Conservation (phyloP, 208 protist genomes). For the Paratrypanosoma confusum region DNA sequence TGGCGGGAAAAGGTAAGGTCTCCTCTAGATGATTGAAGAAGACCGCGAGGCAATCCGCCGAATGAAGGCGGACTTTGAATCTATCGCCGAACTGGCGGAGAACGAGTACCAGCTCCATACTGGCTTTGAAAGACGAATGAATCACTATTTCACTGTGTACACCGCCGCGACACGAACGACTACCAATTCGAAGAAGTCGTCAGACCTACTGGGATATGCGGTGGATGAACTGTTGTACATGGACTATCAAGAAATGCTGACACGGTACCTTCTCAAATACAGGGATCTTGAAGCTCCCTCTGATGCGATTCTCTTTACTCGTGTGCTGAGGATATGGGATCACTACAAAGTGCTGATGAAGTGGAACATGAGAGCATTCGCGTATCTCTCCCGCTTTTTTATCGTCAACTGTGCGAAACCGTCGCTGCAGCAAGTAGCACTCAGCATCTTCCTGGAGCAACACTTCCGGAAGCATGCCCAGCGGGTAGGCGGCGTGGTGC, state of each 20-base stretch:
- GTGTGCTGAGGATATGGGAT: constrained; percentile 54
- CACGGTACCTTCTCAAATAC: constrained; percentile 61
- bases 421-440: constrained; percentile 58
- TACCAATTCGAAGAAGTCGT: constrained; percentile 26
- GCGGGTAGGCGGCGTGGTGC: constrained; percentile 39
- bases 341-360: constrained; percentile 79
- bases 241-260: constrained; percentile 87
- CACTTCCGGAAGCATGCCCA: constrained; percentile 55
- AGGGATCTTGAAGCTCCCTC: constrained; percentile 28
- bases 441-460: constrained; percentile 77
- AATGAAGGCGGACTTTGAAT: constrained; percentile 83
- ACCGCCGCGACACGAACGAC: constrained; percentile 61
- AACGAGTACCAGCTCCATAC: constrained; percentile 45
- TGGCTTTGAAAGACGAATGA: constrained; percentile 56
- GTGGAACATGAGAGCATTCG: constrained; percentile 74
- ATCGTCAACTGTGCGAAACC: constrained; percentile 78
- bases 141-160: constrained; percentile 81
- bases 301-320: constrained; percentile 47
- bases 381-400: constrained; percentile 79
- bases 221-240: constrained; percentile 75
- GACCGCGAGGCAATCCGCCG: constrained; percentile 63
- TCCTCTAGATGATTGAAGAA: constrained; percentile 49
- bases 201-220: constrained; percentile 35
- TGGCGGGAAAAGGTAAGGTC: too few species aligned
- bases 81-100: constrained; percentile 45